Percentiles rank a stretch among this genome's conserved stretches.
Conservation (phyloP, 257 asterid genomes). For the Schizonepeta tenuifolia region DNA sequence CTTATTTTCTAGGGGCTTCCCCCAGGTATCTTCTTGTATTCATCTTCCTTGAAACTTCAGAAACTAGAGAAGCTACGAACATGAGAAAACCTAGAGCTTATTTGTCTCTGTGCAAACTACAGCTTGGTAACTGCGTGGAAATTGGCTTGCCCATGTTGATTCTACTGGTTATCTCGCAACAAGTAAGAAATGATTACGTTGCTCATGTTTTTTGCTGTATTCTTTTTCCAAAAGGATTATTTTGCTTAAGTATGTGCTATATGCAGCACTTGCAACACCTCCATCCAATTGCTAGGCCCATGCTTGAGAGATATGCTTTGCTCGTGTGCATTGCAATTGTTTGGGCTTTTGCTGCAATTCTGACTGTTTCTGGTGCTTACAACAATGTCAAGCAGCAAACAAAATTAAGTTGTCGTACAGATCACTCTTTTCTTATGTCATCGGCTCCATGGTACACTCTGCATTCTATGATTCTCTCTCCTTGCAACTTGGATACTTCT, state of each 20-base stretch:
- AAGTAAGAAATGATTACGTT: conserved; percentile 54
- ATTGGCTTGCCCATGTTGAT: conserved; percentile 92
- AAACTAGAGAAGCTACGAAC: neutral
- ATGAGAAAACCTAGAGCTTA: conserved; percentile 21
- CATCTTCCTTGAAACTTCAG: conserved; percentile 17
- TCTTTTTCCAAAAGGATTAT: neutral
- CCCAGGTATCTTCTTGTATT: conserved; percentile 52
- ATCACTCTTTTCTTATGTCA: conserved; percentile 69
- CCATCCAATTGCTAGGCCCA: conserved; percentile 56
- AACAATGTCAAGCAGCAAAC: conserved; percentile 66
- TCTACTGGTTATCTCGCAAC: conserved; percentile 75
- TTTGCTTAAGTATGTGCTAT: conserved; percentile 13
- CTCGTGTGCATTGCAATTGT: conserved; percentile 66
- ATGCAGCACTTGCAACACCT: conserved; percentile 78
- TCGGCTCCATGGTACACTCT: conserved; percentile 87
- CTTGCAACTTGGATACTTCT: conserved; percentile 35
- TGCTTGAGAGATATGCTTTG: conserved; percentile 92
- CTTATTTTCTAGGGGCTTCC: conserved; percentile 84
- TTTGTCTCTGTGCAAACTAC: conserved; percentile 35
- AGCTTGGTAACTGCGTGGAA: conserved; percentile 85
- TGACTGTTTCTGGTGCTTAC: conserved; percentile 97
- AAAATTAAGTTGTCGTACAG: conserved; percentile 78
- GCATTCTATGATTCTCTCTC: conserved; percentile 35
- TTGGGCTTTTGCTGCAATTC: conserved; percentile 98
- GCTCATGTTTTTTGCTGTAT: neutral